Evolutionary conservation across 306 rosid genomes (phyloP), one percentile per base, ranked within the genome.

Genomic region (Psophocarpus tetragonolobus): DNA sequence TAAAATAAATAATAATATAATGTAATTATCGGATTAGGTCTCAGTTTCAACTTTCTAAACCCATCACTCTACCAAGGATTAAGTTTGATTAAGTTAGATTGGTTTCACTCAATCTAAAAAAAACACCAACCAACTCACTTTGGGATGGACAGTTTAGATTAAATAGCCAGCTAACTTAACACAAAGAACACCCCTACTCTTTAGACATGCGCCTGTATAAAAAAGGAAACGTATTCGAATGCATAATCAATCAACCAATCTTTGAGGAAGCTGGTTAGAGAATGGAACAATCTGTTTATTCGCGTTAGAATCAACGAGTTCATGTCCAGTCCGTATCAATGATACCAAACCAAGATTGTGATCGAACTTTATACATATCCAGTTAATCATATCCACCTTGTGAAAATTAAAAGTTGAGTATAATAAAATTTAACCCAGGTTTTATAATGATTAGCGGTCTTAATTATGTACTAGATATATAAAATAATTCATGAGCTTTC

Each of bases 281-380:
- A 57, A 45, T 63, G 48, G 62, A 81, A 78, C 68, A 5, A 21
- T 50, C 57, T n/a, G 71, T 45, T 36, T n/a, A 50, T 65, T 54
- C 76, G 76, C 67, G 53, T 50, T 24, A 24, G 10, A 58, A 21
- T 53, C 51, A 56, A 24, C 54, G 15, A 23, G 41, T 29, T 80
- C 56, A 32, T 83, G 50, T 60, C 17, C 6, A 32, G 73, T 84
- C 74, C 84, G 80, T 76, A 86, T 73, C 77, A 68, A 74, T 80
- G 66, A 74, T 17, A 35, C 42, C n/a, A 80, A 58, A 56, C 76
- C 68, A 57, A 27, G 80, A 58, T 61, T 75, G 36, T 44, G 77
- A 21, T 62, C 18, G 66, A 74, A 32, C 73, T 83, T 82, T 70
- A 27, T 73, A n/a, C 26, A 8, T 38, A 38, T 56, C 77, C 53